Evolutionary conservation across 2,329 filamentous ascomycete genomes (phyloP), one percentile per base, ranked within the genome.

Genomic region (Talaromyces sp.): DNA sequence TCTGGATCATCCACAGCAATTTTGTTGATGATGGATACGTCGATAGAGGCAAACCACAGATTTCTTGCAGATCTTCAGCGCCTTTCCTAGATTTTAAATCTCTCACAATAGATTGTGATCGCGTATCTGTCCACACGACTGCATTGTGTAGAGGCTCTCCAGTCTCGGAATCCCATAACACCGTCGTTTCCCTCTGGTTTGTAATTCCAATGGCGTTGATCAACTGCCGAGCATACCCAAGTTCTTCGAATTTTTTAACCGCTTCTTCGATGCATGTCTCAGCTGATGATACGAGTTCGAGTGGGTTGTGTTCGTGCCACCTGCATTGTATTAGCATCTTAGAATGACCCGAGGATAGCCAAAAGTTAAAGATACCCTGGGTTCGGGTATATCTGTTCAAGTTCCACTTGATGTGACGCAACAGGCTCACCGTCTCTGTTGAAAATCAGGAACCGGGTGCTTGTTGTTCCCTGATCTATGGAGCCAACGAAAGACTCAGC

Each of bases 381-480:
- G 66, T 93, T 84, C 3, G 92, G 91, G 77, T 96, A 94, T 68
- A 89, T 86, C 77, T 96, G 93, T 68, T 86, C 86, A 72, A 96
- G 93, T 75, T 96, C 91, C 69, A 94, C 87, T 79, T 96, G 92
- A 75, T 96, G 91, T 69, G 87, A 89, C 27, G 90, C 92, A 39
- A 95, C 86, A 3, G 90, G 90, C 68, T 90, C 88, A 61, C 92
- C 92, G 62, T 86, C 80, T 67, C 86, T 86, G 78, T 96, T 89
- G 81, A 97, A 97, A 73, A 97, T 93, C 69, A 97, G 84, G 78
- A 97, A 96, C 56, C 93, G 85, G 27, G 92, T 91, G 64, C 90
- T 94, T 19, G 93, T 96, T 15, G 93, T 97, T 60, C 93, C 93
- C 73, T 96, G 92, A 74, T 97, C 93, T 73, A 97, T 93, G 68